These are phyloP conservation scores for Alternaria conjuncta DNA, from an alignment of 2,329 filamentous ascomycete species.

Conservation along the genomic window DNA sequence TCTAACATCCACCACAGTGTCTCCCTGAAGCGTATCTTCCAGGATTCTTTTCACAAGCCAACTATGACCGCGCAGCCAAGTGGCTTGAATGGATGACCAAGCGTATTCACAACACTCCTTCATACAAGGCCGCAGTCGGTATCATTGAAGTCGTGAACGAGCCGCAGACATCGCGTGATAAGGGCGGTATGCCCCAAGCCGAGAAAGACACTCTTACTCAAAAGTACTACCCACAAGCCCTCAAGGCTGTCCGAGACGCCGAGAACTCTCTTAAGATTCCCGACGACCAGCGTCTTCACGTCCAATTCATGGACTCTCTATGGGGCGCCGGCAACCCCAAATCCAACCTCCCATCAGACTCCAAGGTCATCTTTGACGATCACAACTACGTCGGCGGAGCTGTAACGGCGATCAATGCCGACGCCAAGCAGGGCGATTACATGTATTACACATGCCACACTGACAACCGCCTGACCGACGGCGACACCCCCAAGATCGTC, in stretches of 20 bases:
- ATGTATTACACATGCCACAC: slow-evolving; percentile 58
- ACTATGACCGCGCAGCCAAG: slow-evolving; percentile 62
- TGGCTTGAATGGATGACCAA: slow-evolving; percentile 65
- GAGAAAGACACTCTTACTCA: slow-evolving; percentile 36
- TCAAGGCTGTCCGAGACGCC: slow-evolving; percentile 54
- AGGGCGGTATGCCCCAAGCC: slow-evolving; percentile 12
- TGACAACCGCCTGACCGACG: slow-evolving; percentile 51
- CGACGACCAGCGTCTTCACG: slow-evolving; percentile 57
- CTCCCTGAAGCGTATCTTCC: slow-evolving; percentile 29
- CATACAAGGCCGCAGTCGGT: slow-evolving; percentile 60
- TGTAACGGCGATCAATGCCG: slow-evolving; percentile 37
- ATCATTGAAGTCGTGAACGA: slow-evolving; percentile 67
- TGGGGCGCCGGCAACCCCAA: slow-evolving; percentile 66
- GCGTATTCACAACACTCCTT: slow-evolving; percentile 56
- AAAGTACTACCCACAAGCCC: slow-evolving; percentile 58
- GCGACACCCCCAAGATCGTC: slow-evolving; percentile 56
- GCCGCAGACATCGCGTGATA: slow-evolving; percentile 48
- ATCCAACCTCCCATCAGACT: slow-evolving; percentile 51
- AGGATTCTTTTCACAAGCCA: slow-evolving; percentile 64
- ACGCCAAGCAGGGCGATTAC: slow-evolving; percentile 56
- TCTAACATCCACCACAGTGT: slow-evolving; percentile 22
- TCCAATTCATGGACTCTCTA: slow-evolving; percentile 60
- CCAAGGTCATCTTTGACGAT: slow-evolving; percentile 62
- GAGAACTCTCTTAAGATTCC: slow-evolving; percentile 56
- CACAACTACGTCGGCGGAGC: slow-evolving; percentile 62